A percentile compares a stretch with the other conserved stretches of the same genome.
Conservation (phyloP, 1,284 basidiomycete genomes). For the Bjerkandera adusta region DNA sequence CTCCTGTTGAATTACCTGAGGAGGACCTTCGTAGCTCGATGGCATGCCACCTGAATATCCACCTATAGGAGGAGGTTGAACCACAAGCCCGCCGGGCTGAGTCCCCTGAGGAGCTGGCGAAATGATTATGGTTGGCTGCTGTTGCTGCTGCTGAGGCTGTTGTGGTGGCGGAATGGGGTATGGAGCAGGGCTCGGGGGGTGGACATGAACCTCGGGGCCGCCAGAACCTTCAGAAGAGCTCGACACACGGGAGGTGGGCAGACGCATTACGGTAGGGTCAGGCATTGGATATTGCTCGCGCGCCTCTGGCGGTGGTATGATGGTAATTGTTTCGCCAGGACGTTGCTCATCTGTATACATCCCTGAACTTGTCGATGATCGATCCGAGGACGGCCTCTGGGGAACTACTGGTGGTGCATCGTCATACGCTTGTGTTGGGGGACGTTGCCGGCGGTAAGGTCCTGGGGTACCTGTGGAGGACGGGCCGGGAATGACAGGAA, state of each 20-base stretch:
- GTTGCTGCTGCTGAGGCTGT: constrained; percentile 6
- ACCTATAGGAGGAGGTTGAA: constrained; percentile 18
- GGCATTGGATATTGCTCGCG: constrained; percentile 9
- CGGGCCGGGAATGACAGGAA: constrained; percentile 14
- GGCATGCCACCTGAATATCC: neutral
- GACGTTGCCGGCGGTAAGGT: neutral
- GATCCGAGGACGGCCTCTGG: neutral
- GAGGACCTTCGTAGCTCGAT: constrained; percentile 1
- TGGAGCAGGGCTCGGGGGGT: constrained; percentile 1
- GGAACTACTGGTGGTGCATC: neutral
- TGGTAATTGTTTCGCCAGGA: constrained; percentile 9
- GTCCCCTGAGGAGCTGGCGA: neutral
- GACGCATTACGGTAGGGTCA: constrained; percentile 14
- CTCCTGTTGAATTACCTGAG: neutral
- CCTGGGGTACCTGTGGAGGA: neutral
- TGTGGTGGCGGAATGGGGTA: constrained; percentile 9
- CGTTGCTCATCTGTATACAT: constrained; percentile 5
- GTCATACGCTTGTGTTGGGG: neutral
- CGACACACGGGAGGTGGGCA: constrained; percentile 9
- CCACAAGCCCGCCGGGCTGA: constrained; percentile 10
- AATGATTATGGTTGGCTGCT: constrained; percentile 7
- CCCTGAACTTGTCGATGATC: neutral
- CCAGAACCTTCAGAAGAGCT: constrained; percentile 7
- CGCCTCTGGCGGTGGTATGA: constrained; percentile 18
- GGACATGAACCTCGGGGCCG: constrained; percentile 6